Conservation (phyloP, 139 green algal species). For the Chlorella ohadii region DNA sequence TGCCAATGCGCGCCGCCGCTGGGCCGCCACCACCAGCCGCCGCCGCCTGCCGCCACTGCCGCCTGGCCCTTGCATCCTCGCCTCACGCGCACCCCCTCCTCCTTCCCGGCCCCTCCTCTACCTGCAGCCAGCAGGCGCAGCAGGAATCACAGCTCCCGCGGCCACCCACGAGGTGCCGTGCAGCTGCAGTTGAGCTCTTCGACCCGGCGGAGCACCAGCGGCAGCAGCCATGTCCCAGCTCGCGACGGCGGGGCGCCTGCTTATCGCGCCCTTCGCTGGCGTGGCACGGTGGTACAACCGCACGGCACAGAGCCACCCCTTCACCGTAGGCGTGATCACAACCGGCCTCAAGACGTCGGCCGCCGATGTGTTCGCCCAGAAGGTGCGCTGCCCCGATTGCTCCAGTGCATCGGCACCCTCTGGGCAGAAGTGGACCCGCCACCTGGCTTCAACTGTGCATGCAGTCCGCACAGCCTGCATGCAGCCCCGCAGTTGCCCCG, state of each 20-base stretch:
- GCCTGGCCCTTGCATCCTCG: no score
- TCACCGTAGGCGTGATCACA: constrained; percentile 81
- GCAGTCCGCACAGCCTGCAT: background rate
- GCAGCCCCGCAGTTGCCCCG: background rate
- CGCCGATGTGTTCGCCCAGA: constrained; percentile 93
- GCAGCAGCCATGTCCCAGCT: constrained; percentile 33
- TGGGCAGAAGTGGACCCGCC: no score
- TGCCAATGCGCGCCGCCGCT: no score
- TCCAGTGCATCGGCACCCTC: no score
- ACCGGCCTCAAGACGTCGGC: constrained; percentile 86
- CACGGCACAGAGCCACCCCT: constrained; percentile 63
- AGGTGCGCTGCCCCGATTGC: constrained; percentile 58
- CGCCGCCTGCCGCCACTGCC: no score
- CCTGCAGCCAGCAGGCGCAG: background rate
- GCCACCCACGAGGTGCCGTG: background rate
- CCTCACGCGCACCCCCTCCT: no score
- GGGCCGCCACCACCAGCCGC: no score
- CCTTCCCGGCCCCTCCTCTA: no score
- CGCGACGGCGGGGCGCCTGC: constrained; percentile 30
- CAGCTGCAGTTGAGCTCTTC: background rate
- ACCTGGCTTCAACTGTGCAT: no score
- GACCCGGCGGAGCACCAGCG: no score
- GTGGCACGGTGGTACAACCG: constrained; percentile 65
- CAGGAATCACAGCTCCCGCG: background rate
- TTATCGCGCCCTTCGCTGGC: constrained; percentile 55